These are phyloP conservation scores for Microsporum audouinii DNA, from an alignment of 2,329 filamentous ascomycete species.

Conservation along the genomic window DNA sequence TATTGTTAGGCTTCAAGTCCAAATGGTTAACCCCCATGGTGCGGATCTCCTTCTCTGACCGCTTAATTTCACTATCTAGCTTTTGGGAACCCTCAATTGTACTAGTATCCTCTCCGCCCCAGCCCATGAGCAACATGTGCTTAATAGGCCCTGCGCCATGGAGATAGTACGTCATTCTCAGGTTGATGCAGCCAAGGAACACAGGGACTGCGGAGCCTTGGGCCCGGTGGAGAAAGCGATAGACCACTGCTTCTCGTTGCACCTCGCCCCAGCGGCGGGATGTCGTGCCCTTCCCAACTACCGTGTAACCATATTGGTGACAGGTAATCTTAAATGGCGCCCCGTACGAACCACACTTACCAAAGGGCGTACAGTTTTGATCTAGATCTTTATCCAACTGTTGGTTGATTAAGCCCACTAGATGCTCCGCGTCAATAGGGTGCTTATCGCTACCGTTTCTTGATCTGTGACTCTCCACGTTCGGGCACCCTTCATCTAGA, in stretches of 20 bases:
- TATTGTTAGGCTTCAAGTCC: conserved; percentile 6
- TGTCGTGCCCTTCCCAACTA: conserved; percentile 17
- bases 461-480: conserved; percentile 24
- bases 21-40: conserved; percentile 4
- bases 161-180: conserved; percentile 6
- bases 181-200: conserved; percentile 13
- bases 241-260: conserved; percentile 9
- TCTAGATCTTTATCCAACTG: conserved; percentile 7
- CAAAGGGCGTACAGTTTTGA: conserved; percentile 12
- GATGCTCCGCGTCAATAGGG: conserved; percentile 3
- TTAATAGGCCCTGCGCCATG: conserved; percentile 6
- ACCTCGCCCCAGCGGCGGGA: conserved; percentile 6
- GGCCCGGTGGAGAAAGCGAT: conserved; percentile 4
- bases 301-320: conserved; percentile 17
- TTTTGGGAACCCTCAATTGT: background rate
- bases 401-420: conserved; percentile 9
- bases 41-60: conserved; percentile 6
- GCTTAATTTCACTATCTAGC: background rate
- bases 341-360: conserved; percentile 15
- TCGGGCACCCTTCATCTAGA: conserved; percentile 27
- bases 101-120: conserved; percentile 5
- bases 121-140: conserved; percentile 12
- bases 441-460: background rate
- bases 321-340: conserved; percentile 23
- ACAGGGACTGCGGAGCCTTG: conserved; percentile 15